These are phyloP conservation scores for Guyanaporus albipodus DNA, from an alignment of 768 basidiomycete genomes.

Conservation along the genomic window DNA sequence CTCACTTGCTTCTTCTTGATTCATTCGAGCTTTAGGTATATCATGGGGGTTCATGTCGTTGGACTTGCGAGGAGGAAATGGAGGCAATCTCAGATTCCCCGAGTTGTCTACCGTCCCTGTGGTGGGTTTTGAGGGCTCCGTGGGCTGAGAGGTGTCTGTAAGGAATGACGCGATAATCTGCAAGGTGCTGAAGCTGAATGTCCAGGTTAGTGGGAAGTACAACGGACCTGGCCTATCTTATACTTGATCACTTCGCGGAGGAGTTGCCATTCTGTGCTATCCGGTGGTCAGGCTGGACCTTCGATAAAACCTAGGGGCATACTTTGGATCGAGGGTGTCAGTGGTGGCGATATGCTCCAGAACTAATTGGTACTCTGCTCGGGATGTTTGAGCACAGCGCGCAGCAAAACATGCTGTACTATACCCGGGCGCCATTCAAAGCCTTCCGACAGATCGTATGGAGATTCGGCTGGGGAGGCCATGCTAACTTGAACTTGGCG, in stretches of 20 bases:
- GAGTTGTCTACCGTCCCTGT: conserved; percentile 26
- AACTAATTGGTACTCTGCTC: conserved; percentile 52
- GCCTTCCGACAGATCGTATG: conserved; percentile 14
- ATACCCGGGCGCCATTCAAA: conserved; percentile 56
- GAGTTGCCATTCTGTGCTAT: conserved; percentile 64
- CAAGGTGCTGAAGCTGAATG: neutral
- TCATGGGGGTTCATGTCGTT: conserved; percentile 49
- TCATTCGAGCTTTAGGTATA: conserved; percentile 56
- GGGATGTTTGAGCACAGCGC: conserved; percentile 6
- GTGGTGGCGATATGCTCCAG: conserved; percentile 62
- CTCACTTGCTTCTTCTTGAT: conserved; percentile 54
- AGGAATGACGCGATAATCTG: conserved; percentile 54
- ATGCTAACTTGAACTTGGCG: too few relatives aligned
- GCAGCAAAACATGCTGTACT: neutral
- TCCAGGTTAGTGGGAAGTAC: neutral
- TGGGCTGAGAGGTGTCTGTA: conserved; percentile 31
- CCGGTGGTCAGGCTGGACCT: conserved; percentile 10
- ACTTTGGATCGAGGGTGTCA: conserved; percentile 58
- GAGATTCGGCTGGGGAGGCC: conserved; percentile 14
- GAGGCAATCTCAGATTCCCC: conserved; percentile 67
- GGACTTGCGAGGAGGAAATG: conserved; percentile 61
- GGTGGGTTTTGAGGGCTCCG: conserved; percentile 43
- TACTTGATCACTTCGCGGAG: conserved; percentile 70
- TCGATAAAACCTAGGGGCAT: neutral
- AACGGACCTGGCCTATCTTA: conserved; percentile 60